Evolutionary conservation across 208 protist genomes (phyloP).

Genomic region (Wallacemonas rigidus): DNA sequence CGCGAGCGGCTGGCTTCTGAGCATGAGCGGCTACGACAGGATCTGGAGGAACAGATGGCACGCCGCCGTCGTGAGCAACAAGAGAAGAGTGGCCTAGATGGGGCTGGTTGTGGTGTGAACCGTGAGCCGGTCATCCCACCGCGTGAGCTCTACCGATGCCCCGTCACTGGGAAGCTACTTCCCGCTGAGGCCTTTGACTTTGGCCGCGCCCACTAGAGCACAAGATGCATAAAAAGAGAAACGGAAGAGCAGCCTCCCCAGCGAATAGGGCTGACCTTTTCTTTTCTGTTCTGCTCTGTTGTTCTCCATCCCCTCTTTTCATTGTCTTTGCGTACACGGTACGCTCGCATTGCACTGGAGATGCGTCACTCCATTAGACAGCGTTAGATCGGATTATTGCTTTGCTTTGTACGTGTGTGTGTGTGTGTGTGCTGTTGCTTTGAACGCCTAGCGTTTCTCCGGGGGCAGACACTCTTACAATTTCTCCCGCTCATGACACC

Average conservation of each 20-base stretch:
- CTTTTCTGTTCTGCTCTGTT: background rate
- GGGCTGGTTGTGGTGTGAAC: background rate
- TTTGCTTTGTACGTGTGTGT: background rate
- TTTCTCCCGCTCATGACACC: too few relatives aligned
- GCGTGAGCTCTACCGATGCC: slow-evolving; percentile 59
- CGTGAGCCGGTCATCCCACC: slow-evolving; percentile 5
- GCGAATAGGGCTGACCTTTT: background rate
- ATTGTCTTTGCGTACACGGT: slow-evolving; percentile 1
- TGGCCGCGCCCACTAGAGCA: slow-evolving; percentile 10
- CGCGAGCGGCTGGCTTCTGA: slow-evolving; percentile 12
- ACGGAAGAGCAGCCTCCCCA: background rate
- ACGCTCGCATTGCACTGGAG: too few relatives aligned
- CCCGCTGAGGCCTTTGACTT: slow-evolving; percentile 65
- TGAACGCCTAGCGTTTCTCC: too few relatives aligned
- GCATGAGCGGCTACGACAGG: slow-evolving; percentile 5
- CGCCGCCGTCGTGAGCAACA: background rate
- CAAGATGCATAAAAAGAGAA: background rate
- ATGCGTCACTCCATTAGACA: too few relatives aligned
- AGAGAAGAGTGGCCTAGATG: background rate
- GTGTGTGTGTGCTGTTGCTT: background rate
- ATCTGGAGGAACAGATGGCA: slow-evolving; percentile 25
- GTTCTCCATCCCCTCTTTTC: background rate
- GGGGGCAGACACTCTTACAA: too few relatives aligned
- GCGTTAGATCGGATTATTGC: too few relatives aligned
- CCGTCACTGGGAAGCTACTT: slow-evolving; percentile 54